A percentile compares a stretch with the other conserved stretches of the same genome.
Evolutionary conservation across 2,329 filamentous ascomycete genomes (phyloP).

Genomic region (Endothia cerciana): DNA sequence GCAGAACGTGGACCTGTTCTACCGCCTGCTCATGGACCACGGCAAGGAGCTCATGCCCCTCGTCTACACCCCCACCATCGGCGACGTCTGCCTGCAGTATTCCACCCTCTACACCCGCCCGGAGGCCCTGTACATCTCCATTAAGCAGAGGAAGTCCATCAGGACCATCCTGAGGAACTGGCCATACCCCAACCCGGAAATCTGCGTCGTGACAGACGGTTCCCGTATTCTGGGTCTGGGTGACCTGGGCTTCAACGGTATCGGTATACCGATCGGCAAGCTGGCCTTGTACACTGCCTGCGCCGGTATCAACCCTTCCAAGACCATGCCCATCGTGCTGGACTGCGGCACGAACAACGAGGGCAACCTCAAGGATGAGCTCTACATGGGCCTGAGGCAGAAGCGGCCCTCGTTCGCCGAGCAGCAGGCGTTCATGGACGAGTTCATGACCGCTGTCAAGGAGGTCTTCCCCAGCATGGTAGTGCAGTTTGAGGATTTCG

Average conservation of each 20-base stretch:
- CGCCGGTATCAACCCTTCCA: conserved; percentile 89
- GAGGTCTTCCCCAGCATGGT: conserved; percentile 71
- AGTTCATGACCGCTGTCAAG: conserved; percentile 90
- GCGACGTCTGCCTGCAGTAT: conserved; percentile 95
- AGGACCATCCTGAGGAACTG: conserved; percentile 89
- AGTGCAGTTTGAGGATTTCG: conserved; percentile 97
- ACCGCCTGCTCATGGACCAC: conserved; percentile 78
- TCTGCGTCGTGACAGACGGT: conserved; percentile 95
- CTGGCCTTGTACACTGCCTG: conserved; percentile 93
- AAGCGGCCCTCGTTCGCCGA: conserved; percentile 78
- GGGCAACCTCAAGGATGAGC: conserved; percentile 66
- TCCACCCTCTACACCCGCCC: conserved; percentile 94
- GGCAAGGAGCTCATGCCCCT: conserved; percentile 78
- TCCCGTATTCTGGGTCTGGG: conserved; percentile 91
- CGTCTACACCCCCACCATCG: conserved; percentile 89
- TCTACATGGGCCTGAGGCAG: conserved; percentile 89
- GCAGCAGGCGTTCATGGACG: conserved; percentile 91
- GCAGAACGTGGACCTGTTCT: conserved; percentile 81
- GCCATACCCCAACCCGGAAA: conserved; percentile 87
- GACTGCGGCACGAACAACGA: conserved; percentile 71
- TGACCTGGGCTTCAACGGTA: conserved; percentile 94
- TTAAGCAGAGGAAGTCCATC: conserved; percentile 89
- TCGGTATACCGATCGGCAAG: conserved; percentile 97
- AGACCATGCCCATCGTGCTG: conserved; percentile 73
- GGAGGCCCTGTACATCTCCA: conserved; percentile 95